Conservation (phyloP, 371 early-diverging fungal genomes). For the Mortierella sp. region DNA sequence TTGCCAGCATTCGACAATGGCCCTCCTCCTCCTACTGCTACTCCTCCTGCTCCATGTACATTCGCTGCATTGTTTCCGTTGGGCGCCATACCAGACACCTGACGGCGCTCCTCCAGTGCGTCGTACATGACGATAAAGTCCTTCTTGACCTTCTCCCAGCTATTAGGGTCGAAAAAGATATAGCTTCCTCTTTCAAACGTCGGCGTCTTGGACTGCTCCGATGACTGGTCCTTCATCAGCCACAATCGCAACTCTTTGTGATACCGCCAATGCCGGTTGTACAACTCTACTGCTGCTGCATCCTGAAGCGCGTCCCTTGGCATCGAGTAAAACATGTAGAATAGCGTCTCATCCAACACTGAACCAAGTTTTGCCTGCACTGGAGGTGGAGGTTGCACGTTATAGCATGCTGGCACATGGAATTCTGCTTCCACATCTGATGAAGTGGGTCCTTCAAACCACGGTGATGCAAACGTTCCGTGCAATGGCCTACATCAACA, state of each 20-base stretch:
- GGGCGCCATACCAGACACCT: constrained; percentile 31
- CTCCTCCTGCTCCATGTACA: constrained; percentile 12
- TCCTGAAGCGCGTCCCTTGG: constrained; percentile 91
- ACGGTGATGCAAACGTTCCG: constrained; percentile 88
- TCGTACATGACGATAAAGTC: constrained; percentile 88
- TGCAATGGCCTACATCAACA: constrained; percentile 70
- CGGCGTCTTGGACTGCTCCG: constrained; percentile 62
- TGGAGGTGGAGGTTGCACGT: constrained; percentile 77
- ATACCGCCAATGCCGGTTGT: constrained; percentile 91
- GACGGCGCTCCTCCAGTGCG: constrained; percentile 83
- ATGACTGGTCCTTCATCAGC: constrained; percentile 76
- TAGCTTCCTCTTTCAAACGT: constrained; percentile 84
- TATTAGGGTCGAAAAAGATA: constrained; percentile 87
- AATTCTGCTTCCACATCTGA: constrained; percentile 81
- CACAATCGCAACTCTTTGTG: constrained; percentile 91
- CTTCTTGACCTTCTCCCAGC: constrained; percentile 87
- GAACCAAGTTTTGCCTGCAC: constrained; percentile 77
- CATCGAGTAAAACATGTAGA: constrained; percentile 96
- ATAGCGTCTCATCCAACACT: constrained; percentile 92
- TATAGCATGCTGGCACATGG: constrained; percentile 81
- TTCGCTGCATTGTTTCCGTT: constrained; percentile 19
- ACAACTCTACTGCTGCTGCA: constrained; percentile 93
- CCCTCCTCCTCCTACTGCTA: constrained; percentile 20
- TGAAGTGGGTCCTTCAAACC: constrained; percentile 68
- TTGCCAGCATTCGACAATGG: constrained; percentile 15